phyloP scores from a whole-genome alignment of 345 rosid genomes.

The Rhodamnia rubescens region DNA sequence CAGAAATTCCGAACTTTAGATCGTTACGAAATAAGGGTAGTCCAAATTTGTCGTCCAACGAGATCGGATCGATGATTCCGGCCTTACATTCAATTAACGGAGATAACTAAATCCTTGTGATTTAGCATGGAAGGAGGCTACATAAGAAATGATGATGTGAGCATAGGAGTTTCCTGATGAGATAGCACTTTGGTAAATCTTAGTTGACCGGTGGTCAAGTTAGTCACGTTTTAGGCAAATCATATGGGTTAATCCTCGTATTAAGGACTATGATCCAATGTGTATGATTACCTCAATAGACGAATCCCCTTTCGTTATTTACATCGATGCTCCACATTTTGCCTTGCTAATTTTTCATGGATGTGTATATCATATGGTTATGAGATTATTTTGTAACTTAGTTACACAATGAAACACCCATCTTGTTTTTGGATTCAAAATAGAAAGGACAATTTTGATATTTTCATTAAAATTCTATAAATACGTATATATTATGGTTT shows the following conservation, averaged over 20 bases:
- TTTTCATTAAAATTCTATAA: not conserved
- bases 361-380: not conserved
- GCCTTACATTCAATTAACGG: not conserved
- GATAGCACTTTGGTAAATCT: not conserved
- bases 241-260: not conserved
- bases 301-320: not conserved
- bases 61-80: not conserved
- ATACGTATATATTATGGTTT: no score
- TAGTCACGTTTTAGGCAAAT: not conserved
- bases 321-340: not conserved
- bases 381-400: not conserved
- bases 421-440: not conserved
- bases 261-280: not conserved
- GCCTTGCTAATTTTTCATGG: not conserved
- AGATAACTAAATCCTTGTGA: not conserved
- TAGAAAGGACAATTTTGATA: not conserved
- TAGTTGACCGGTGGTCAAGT: not conserved
- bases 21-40: not conserved
- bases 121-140: not conserved
- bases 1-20: not conserved
- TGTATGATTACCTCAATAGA: not conserved
- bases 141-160: not conserved
- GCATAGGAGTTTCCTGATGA: no score
- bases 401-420: not conserved
- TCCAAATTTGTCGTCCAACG: not conserved